phyloP scores from a whole-genome alignment of 148 eudicot genomes.

The Pharnaceum exiguum region DNA sequence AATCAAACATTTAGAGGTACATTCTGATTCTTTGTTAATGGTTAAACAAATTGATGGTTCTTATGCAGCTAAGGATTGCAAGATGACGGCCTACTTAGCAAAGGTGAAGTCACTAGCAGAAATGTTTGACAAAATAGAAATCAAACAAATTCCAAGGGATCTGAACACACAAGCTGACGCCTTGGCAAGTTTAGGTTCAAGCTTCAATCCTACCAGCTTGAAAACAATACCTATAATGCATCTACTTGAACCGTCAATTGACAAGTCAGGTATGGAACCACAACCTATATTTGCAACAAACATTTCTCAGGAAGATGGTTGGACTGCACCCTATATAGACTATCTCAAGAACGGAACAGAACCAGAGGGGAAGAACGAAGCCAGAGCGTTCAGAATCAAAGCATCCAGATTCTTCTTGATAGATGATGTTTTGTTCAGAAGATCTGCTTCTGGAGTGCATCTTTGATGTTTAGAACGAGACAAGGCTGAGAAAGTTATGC shows the following conservation, averaged over 20 bases:
- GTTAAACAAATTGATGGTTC: background rate
- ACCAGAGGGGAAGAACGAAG: too few species aligned
- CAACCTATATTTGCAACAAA: too few species aligned
- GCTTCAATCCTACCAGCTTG: background rate
- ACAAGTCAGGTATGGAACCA: too few species aligned
- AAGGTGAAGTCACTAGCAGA: background rate
- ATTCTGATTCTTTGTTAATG: background rate
- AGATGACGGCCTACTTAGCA: background rate
- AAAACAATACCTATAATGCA: background rate
- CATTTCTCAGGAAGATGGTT: too few species aligned
- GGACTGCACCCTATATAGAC: too few species aligned
- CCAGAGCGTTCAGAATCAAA: too few species aligned
- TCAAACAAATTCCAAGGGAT: background rate
- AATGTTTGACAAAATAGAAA: background rate
- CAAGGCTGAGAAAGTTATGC: too few species aligned
- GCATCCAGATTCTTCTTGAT: too few species aligned
- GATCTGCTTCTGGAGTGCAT: too few species aligned
- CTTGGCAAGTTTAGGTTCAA: background rate
- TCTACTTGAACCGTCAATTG: background rate
- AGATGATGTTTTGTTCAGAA: too few species aligned
- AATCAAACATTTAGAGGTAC: background rate
- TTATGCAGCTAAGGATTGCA: background rate
- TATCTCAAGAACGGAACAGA: too few species aligned
- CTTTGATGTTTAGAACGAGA: too few species aligned
- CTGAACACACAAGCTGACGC: background rate